Evolutionary conservation across 805 yeast genomes (phyloP), one percentile per base, ranked within the genome.

Genomic region (Brettanomyces nanus): DNA sequence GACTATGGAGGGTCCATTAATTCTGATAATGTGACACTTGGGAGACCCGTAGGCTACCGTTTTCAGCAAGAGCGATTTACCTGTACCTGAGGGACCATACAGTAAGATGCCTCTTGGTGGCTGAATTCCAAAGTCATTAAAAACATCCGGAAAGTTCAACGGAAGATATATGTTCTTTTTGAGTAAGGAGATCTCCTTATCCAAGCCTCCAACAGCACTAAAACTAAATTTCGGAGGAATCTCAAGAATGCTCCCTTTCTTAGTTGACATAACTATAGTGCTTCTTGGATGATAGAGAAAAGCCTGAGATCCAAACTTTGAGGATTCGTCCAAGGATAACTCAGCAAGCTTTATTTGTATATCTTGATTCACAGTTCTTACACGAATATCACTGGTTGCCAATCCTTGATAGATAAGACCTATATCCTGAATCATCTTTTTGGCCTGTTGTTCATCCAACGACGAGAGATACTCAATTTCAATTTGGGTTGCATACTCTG

Each of bases 81-180:
- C 98, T 0, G 97, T 90, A 3, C 98, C 98, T 3, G 97, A 92
- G 3, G 97, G 95, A 0, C 98, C 98, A 61, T 89, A 95, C n/a
- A 92, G 61, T 22, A 92, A 58, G 1, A 92, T 84, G 31, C 97
- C 97, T 19, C 96, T 68, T 11, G 96, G 96, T 6, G 98, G 97
- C 6, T 80, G 70, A 15, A 87, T 80, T n/a, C 90, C 87, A 63
- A 90, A 92, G 38, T 83, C 77, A 6, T 79, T 68, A 50, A 89
- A 90, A 23, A 86, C 59, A 5, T 71, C 69, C 0, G 97, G 95
- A 40, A 75, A 75, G 42, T 79, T 76, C 19, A 92, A 66, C 0
- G 99, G 97, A 3, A 90, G 65, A 38, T 83, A 83, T 6, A 89
- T 75, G 0, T 89, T 75, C 5, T 81, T 68, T 37, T 77, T 68